These are phyloP conservation scores for Megacollybia marginata DNA, from an alignment of 768 basidiomycete genomes.

Conservation along the genomic window DNA sequence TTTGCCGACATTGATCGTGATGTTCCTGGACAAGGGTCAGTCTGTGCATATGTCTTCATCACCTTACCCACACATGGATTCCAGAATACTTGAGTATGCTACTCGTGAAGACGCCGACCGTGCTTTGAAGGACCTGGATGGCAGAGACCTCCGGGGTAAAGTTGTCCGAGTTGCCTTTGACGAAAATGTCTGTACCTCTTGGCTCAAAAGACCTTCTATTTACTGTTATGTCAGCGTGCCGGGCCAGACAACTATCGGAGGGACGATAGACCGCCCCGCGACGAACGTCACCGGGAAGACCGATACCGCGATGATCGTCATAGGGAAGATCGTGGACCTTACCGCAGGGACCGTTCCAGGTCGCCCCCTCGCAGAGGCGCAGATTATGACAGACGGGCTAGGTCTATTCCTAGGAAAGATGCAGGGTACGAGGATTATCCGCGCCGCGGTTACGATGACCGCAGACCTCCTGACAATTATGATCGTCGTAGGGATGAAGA, in stretches of 20 bases:
- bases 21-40: conserved; percentile 79
- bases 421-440: conserved; percentile 83
- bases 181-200: conserved; percentile 27
- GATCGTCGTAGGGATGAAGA: conserved; percentile 85
- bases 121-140: conserved; percentile 82
- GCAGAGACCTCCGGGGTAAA: conserved; percentile 81
- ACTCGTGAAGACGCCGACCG: conserved; percentile 87
- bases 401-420: conserved; percentile 78
- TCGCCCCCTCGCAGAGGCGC: conserved; percentile 72
- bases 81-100: conserved; percentile 85
- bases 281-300: conserved; percentile 55
- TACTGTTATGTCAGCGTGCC: conserved; percentile 37
- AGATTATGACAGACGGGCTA: conserved; percentile 71
- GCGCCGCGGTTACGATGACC: conserved; percentile 79
- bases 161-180: conserved; percentile 66
- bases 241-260: conserved; percentile 69
- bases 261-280: conserved; percentile 45
- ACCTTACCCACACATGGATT: background rate
- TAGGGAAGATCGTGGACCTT: conserved; percentile 32
- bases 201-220: conserved; percentile 1
- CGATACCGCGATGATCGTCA: conserved; percentile 45
- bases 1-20: conserved; percentile 95
- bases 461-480: conserved; percentile 81
- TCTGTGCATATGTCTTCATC: conserved; percentile 2
- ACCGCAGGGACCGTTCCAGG: conserved; percentile 77